Evolutionary conservation across 345 rosid genomes (phyloP).

Genomic region (Salix suchowensis): DNA sequence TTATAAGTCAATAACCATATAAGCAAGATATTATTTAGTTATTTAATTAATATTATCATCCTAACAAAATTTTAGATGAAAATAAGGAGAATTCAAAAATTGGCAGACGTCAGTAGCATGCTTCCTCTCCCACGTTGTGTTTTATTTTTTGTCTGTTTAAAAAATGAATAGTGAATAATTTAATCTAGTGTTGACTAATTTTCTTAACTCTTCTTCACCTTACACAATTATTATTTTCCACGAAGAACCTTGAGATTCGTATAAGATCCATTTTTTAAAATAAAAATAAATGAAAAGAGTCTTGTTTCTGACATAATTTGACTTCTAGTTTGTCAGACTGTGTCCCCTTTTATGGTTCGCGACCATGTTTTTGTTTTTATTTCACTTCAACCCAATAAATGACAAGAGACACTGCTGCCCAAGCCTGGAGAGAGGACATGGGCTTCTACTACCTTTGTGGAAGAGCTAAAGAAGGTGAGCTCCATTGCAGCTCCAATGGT

Average conservation of each 20-base stretch:
- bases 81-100: too few relatives aligned
- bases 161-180: too few relatives aligned
- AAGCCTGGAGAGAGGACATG: constrained; percentile 3
- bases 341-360: not conserved
- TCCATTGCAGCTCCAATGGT: constrained; percentile 29
- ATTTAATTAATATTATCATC: too few relatives aligned
- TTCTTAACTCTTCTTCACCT: too few relatives aligned
- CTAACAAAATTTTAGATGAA: too few relatives aligned
- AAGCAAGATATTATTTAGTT: too few relatives aligned
- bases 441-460: not conserved
- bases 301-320: not conserved
- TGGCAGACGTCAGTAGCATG: too few relatives aligned
- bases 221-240: not conserved
- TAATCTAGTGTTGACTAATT: too few relatives aligned
- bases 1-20: too few relatives aligned
- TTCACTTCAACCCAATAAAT: not conserved
- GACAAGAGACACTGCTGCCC: not conserved
- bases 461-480: constrained; percentile 28
- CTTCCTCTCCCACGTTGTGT: too few relatives aligned
- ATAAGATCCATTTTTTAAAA: not conserved
- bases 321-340: not conserved
- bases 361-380: not conserved
- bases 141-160: too few relatives aligned
- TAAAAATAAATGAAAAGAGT: too few relatives aligned
- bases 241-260: not conserved